Evolutionary conservation across 2,329 filamentous ascomycete genomes (phyloP).

Genomic region (Phialophora expanda): DNA sequence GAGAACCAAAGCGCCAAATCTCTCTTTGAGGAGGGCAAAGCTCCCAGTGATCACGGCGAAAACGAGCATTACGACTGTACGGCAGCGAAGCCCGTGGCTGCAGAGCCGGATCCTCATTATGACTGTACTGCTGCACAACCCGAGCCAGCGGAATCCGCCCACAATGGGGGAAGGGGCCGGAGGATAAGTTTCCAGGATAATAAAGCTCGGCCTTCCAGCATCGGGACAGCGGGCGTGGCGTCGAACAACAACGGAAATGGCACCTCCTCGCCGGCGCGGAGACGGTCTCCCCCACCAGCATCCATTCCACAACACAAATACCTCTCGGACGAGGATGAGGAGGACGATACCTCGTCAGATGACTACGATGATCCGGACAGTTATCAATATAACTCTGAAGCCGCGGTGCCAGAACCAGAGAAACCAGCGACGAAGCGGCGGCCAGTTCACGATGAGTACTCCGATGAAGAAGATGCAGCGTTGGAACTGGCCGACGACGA

Average conservation of each 20-base stretch:
- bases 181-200: constrained; percentile 36
- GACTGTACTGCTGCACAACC: constrained; percentile 21
- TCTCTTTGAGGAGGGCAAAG: constrained; percentile 25
- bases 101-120: constrained; percentile 22
- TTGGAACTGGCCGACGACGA: constrained; percentile 17
- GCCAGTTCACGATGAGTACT: constrained; percentile 28
- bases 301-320: not conserved
- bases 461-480: constrained; percentile 31
- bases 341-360: constrained; percentile 28
- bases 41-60: constrained; percentile 20
- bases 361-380: constrained; percentile 33
- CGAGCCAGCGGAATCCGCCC: constrained; percentile 2
- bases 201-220: constrained; percentile 30
- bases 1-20: constrained; percentile 35
- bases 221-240: constrained; percentile 16
- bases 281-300: constrained; percentile 29
- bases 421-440: constrained; percentile 14
- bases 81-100: constrained; percentile 14
- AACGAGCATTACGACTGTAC: constrained; percentile 30
- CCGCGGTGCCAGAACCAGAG: not conserved
- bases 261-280: constrained; percentile 25
- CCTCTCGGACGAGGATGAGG: constrained; percentile 20
- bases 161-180: constrained; percentile 14
- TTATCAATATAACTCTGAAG: constrained; percentile 11
- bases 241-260: constrained; percentile 18